Evolutionary conservation across 2,329 filamentous ascomycete species (phyloP).

Genomic region (Hortaea werneckii): DNA sequence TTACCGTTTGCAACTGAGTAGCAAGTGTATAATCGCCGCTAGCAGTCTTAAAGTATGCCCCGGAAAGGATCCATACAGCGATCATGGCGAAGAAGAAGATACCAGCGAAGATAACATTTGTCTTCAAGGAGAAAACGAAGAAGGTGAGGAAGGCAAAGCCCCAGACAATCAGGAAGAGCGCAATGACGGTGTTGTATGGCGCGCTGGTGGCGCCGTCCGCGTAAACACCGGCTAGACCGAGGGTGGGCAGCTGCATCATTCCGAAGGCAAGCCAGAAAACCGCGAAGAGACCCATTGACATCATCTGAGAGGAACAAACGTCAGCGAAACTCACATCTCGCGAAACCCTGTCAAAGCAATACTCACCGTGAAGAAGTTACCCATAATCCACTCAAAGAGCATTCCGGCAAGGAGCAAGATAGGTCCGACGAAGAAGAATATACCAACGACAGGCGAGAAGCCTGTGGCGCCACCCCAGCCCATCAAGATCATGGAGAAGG

Average conservation of each 20-base stretch:
- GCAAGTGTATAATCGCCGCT: conserved; percentile 35
- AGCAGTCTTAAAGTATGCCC: conserved; percentile 41
- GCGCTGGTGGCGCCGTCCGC: conserved; percentile 34
- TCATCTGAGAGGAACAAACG: conserved; percentile 6
- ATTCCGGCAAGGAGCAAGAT: conserved; percentile 38
- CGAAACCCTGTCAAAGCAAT: no score
- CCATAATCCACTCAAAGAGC: conserved; percentile 45
- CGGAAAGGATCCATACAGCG: conserved; percentile 37
- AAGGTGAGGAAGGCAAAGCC: conserved; percentile 44
- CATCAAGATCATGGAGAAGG: conserved; percentile 31
- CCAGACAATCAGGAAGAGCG: conserved; percentile 43
- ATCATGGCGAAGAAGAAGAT: conserved; percentile 41
- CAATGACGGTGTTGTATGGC: conserved; percentile 41
- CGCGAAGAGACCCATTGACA: conserved; percentile 34
- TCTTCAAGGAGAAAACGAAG: conserved; percentile 42
- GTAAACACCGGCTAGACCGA: conserved; percentile 38
- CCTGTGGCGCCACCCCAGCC: conserved; percentile 30
- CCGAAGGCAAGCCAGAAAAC: conserved; percentile 47
- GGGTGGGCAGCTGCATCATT: conserved; percentile 40
- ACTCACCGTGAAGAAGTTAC: conserved; percentile 36
- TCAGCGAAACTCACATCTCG: not conserved
- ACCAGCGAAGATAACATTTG: conserved; percentile 40
- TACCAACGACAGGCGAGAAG: conserved; percentile 28
- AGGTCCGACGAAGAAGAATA: conserved; percentile 38
- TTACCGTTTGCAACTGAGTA: conserved; percentile 36